Base-by-base conservation (phyloP, 169 alveolate genomes). In the Plasmodium fragile region DNA sequence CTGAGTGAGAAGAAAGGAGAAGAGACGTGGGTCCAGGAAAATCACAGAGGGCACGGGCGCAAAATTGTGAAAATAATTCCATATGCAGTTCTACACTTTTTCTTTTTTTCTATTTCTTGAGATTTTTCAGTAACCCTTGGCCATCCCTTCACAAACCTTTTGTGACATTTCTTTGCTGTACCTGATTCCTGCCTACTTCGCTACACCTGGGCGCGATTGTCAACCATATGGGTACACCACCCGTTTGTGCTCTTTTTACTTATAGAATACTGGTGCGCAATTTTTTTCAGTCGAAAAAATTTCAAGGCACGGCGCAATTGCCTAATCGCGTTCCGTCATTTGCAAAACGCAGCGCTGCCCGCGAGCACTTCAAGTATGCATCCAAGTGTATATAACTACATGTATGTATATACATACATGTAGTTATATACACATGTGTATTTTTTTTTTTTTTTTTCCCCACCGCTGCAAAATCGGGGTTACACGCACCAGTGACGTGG, bases 11-110 rank as follows among this genome's bases (percentile, higher is more conserved):
- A 22, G 53, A 10, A 41, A 13, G 30, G 69, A 8, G 53, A 16
- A 32, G 73, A 6, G 32, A 25, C 1, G 30, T 52, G 13, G 39
- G 32, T 34, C 22, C 49, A 78, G 13, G 53, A 41, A 78, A 36
- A 39, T 78, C 11, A 18, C 25, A 78, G 70, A 2, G 25, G 32
- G 59, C 22, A 49, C 25, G 59, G 53, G 28, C 59, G 25, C 55
- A 41, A 83, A 41, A 83, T 70, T 69, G 73, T 83, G 52, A 41
- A 65, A 83, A 70, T 83, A 83, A 30, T 32, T 53, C 32, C 53
- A 43, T 69, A 36, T 4, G 43, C 36, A 83, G 77, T 34, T 83
- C 92, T 69, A 71, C 70, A 83, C 73, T 36, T 83, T 69, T 70
- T 3, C 30, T 82, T 69, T 18, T 36, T 69, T 82, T n/a, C 6